phyloP scores from a whole-genome alignment of 495 filamentous ascomycete genomes.

The Aspergillus nidulans region DNA sequence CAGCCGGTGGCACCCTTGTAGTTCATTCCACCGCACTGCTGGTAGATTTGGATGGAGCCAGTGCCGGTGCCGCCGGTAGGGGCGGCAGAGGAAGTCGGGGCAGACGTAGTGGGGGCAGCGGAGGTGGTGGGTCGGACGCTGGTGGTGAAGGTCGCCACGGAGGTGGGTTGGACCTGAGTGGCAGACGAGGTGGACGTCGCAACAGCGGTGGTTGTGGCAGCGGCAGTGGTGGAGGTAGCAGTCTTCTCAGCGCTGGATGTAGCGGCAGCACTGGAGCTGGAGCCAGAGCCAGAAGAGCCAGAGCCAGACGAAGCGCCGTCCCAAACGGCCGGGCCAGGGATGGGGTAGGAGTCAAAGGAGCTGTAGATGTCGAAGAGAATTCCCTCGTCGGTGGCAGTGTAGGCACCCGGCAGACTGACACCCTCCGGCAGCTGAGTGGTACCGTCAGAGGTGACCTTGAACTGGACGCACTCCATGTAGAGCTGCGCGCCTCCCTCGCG shows the following conservation, averaged over 20 bases:
- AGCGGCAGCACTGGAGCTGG: not conserved
- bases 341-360: conserved; percentile 18
- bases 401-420: conserved; percentile 21
- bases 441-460: conserved; percentile 21
- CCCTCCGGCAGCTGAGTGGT: conserved; percentile 16
- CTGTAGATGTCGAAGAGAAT: conserved; percentile 22
- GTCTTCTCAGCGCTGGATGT: conserved; percentile 2
- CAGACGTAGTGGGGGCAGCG: not conserved
- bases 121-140: not conserved
- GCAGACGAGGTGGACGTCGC: conserved; percentile 2
- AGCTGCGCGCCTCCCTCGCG: conserved; percentile 20
- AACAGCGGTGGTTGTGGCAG: not conserved
- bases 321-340: conserved; percentile 25
- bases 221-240: not conserved
- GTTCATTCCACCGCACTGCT: conserved; percentile 20
- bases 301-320: conserved; percentile 16
- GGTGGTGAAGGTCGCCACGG: conserved; percentile 1
- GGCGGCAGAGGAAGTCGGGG: not conserved
- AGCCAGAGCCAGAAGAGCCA: conserved; percentile 3
- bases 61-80: not conserved
- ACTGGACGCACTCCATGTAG: conserved; percentile 27
- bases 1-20: conserved; percentile 15
- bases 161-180: not conserved
- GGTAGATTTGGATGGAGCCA: conserved; percentile 13
- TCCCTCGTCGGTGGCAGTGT: conserved; percentile 16